Evolutionary conservation across 768 basidiomycete genomes (phyloP).

Genomic region (Boletus huronensis): DNA sequence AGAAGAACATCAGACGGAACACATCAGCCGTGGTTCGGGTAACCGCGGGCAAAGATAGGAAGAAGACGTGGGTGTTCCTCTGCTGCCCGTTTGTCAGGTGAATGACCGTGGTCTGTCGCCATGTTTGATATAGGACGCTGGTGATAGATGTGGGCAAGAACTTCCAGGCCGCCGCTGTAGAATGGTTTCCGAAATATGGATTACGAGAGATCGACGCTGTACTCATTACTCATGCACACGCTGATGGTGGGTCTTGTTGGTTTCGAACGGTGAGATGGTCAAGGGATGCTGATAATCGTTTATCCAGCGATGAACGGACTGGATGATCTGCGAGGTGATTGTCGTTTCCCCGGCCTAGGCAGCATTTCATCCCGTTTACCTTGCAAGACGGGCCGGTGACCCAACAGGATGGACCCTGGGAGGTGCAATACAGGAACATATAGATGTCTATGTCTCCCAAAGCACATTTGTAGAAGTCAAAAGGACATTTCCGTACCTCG

Average conservation of each 20-base stretch:
- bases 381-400: background rate
- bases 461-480: slow-evolving; percentile 65
- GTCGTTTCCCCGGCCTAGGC: background rate
- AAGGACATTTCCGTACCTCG: slow-evolving; percentile 78
- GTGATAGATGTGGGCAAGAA: slow-evolving; percentile 86
- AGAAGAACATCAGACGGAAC: slow-evolving; percentile 82
- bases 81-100: background rate
- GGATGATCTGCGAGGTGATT: slow-evolving; percentile 79
- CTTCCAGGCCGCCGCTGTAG: slow-evolving; percentile 55
- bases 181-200: slow-evolving; percentile 69
- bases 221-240: slow-evolving; percentile 85
- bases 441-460: slow-evolving; percentile 71
- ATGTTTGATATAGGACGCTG: slow-evolving; percentile 52
- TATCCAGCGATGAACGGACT: slow-evolving; percentile 79
- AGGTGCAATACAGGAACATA: slow-evolving; percentile 60
- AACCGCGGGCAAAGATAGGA: slow-evolving; percentile 34
- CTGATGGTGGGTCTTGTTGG: slow-evolving; percentile 51
- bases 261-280: background rate
- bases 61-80: slow-evolving; percentile 43
- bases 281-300: slow-evolving; percentile 3
- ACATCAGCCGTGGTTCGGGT: slow-evolving; percentile 68
- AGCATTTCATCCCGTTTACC: background rate
- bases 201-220: slow-evolving; percentile 71
- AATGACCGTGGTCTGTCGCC: background rate
- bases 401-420: slow-evolving; percentile 68